Percentiles rank a stretch among this genome's conserved stretches.
Evolutionary conservation across 192 early-diverging fungal species (phyloP).

Genomic region (Coemansia sp.): DNA sequence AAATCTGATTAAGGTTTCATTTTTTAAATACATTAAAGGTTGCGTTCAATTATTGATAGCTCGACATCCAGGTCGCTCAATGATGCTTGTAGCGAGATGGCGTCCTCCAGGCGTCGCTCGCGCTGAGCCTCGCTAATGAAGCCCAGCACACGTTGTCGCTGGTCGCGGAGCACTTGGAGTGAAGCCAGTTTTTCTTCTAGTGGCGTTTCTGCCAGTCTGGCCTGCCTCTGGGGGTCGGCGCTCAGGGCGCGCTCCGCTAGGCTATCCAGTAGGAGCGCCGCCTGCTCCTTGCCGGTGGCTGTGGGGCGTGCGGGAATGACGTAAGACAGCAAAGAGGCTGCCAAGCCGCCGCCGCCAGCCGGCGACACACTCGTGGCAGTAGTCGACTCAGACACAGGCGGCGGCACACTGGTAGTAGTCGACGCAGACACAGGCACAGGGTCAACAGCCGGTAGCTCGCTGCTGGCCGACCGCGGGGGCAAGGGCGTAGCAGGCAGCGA

Average conservation of each 20-base stretch:
- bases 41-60: constrained; percentile 54
- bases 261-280: not conserved
- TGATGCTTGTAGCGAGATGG: constrained; percentile 60
- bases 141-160: constrained; percentile 59
- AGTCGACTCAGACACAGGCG: no score
- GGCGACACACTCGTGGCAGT: not conserved
- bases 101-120: constrained; percentile 73
- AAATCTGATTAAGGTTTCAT: not conserved
- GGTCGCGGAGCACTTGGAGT: constrained; percentile 67
- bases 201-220: constrained; percentile 14
- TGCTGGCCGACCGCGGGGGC: not conserved
- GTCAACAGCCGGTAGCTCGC: not conserved
- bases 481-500: constrained; percentile 1
- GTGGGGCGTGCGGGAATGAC: constrained; percentile 6
- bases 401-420: no score
- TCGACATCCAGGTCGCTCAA: constrained; percentile 65
- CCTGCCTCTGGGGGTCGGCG: constrained; percentile 17
- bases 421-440: no score
- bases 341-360: constrained; percentile 6
- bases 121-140: constrained; percentile 65
- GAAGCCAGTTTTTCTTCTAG: constrained; percentile 34
- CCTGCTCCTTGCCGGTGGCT: not conserved
- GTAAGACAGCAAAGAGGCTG: constrained; percentile 29
- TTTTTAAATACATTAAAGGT: constrained; percentile 7
- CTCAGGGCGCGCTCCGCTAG: constrained; percentile 12